Percentiles rank a stretch among this genome's conserved stretches.
Evolutionary conservation across 2,329 filamentous ascomycete genomes (phyloP).

Genomic region (Alternaria burnsii): DNA sequence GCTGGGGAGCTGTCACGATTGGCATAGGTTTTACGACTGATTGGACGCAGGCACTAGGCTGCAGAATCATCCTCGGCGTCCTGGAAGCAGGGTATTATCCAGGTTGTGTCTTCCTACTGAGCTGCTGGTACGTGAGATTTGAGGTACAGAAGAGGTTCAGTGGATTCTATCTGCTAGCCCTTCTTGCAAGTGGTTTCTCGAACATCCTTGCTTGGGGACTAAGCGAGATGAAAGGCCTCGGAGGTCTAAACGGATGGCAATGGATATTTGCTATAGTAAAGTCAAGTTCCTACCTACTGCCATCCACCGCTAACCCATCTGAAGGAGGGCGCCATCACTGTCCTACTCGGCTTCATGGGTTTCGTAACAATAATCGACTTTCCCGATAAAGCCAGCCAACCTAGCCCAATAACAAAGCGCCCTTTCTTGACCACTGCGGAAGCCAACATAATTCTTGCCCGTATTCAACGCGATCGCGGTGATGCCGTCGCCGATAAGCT

Average conservation of each 20-base stretch:
- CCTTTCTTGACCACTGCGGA: conserved; percentile 28
- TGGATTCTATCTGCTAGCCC: conserved; percentile 33
- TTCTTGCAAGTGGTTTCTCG: conserved; percentile 39
- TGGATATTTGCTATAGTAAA: conserved; percentile 33
- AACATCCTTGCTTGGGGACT: conserved; percentile 44
- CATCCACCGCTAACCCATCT: not conserved
- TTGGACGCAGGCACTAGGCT: conserved; percentile 23
- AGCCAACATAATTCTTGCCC: conserved; percentile 18
- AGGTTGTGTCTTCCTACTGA: conserved; percentile 27
- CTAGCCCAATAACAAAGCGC: conserved; percentile 14
- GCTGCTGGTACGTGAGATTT: conserved; percentile 30
- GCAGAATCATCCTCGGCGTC: conserved; percentile 26
- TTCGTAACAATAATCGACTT: conserved; percentile 33
- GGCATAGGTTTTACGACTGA: conserved; percentile 30
- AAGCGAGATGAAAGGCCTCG: conserved; percentile 36
- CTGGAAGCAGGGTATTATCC: conserved; percentile 34
- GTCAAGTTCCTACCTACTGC: not conserved
- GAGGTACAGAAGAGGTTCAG: conserved; percentile 33
- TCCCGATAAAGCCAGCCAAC: conserved; percentile 15
- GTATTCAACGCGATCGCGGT: conserved; percentile 50
- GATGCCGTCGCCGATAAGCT: conserved; percentile 35
- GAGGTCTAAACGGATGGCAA: conserved; percentile 41
- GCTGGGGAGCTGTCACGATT: conserved; percentile 28
- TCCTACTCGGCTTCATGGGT: conserved; percentile 22
- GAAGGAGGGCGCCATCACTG: conserved; percentile 26